A percentile compares a stretch with the other conserved stretches of the same genome.
Conservation (phyloP, 2,329 filamentous ascomycete species). For the Sporothrix pseudoabietina region DNA sequence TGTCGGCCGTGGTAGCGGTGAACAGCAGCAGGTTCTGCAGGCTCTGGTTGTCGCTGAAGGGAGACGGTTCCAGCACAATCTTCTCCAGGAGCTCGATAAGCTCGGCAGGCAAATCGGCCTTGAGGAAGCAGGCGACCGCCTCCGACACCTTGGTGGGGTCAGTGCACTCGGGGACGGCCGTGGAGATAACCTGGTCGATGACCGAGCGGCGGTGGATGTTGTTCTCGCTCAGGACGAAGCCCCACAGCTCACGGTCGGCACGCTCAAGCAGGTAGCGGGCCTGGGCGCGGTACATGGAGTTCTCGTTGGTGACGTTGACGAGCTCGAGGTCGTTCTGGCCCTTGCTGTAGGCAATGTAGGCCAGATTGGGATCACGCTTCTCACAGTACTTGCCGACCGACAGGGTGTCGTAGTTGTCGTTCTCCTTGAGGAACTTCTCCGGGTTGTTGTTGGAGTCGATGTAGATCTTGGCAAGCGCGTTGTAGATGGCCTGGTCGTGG, state of each 20-base stretch:
- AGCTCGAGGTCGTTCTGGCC: slow-evolving; percentile 96
- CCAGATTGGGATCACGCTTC: slow-evolving; percentile 95
- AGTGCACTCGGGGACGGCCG: slow-evolving; percentile 87
- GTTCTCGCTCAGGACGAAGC: slow-evolving; percentile 91
- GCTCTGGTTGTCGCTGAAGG: slow-evolving; percentile 96
- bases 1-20: slow-evolving; percentile 95
- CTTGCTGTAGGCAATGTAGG: slow-evolving; percentile 93
- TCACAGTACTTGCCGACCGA: slow-evolving; percentile 97
- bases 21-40: slow-evolving; percentile 95
- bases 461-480: slow-evolving; percentile 98
- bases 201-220: slow-evolving; percentile 93
- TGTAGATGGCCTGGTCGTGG: slow-evolving; percentile 95
- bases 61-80: slow-evolving; percentile 98
- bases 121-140: slow-evolving; percentile 89
- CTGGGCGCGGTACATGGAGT: slow-evolving; percentile 99
- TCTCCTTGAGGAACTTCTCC: slow-evolving; percentile 95
- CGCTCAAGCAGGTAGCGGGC: slow-evolving; percentile 92
- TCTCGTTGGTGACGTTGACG: slow-evolving; percentile 97
- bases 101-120: slow-evolving; percentile 86
- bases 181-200: slow-evolving; percentile 94
- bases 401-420: slow-evolving; percentile 92
- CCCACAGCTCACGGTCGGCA: slow-evolving; percentile 87
- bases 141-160: slow-evolving; percentile 95
- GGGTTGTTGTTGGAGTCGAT: slow-evolving; percentile 99
- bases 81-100: slow-evolving; percentile 98